Evolutionary conservation across 2,329 filamentous ascomycete genomes (phyloP), one percentile per base, ranked within the genome.

Genomic region (Cladophialophora exuberans): DNA sequence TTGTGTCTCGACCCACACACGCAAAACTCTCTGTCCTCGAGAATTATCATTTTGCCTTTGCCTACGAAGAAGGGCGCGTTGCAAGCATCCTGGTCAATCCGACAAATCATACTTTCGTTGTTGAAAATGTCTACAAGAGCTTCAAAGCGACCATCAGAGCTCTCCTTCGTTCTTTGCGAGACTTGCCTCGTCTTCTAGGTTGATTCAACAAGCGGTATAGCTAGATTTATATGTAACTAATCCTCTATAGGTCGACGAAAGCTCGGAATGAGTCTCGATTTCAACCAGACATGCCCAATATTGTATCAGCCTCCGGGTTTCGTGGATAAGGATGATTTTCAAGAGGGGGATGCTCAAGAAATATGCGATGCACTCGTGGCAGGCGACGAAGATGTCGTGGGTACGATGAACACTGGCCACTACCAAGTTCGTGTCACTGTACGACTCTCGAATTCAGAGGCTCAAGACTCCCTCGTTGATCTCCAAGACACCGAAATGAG

Each of bases 31-130:
- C 73, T 25, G 70, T 79, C n/a, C 44, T 80, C 9, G 79, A 81
- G 64, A 72, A 70, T 3, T 81, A 80, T 63, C 77, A 72, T 1
- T 80, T 80, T 59, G 72, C 70, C 4, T 76, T 81, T 63, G 71
- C 72, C 17, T 80, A 80, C 52, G 51, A 66, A 49, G 9, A 56
- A 66, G 35, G 69, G 62, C 54, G 65, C 68, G 52, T 69, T 54
- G 65, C 60, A 53, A 70, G 41, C 64, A 67, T 57, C 52, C 62
- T 61, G 60, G 64, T 59, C 28, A 69, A 55, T 54, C 56, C 61
- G 44, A 73, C 55, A 2, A 59, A 71, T 31, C 62, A 69, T 7
- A 59, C 63, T 6, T 67, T 68, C 23, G 67, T 59, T 54, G 63
- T 68, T 1, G 66, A 67, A 15, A 65, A 72, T 47, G 73, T 73